Base-by-base conservation (phyloP, 257 asterid species). In the Jacaranda mimosifolia region DNA sequence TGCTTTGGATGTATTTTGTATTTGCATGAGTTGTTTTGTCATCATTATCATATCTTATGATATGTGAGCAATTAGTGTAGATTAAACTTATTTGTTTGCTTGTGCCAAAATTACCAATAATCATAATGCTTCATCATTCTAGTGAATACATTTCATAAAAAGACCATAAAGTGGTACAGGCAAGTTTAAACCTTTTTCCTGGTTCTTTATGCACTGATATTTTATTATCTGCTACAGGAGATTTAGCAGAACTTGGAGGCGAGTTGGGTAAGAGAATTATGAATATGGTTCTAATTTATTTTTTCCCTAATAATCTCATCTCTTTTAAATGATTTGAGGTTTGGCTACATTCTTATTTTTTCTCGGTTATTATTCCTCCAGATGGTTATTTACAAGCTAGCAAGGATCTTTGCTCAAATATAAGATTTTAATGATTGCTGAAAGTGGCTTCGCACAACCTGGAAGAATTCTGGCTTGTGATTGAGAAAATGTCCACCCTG, bases 371-470 rank as follows among this genome's bases (percentile, higher is more conserved):
- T 65, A 83, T 95, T 78, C 99, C 99, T 74, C 99, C 94, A 0
- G 97, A 89, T 82, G 97, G 97, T 81, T 95, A 93, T 87, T 86
- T 95, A 63, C 87, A 80, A 80, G 83, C 94, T 70, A 93, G 91
- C n/a, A 85, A 97, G 83, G 91, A 88, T 77, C 97, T 93, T 80
- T 95, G 99, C 92, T 82, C 97, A 90, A 91, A 80, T 91, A 86
- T 82, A 93, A 91, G 62, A 71, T 93, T 77, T 72, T 95, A 77
- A 95, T 93, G 99, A 95, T 93, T 82, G 99, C 98, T 82, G 99
- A 91, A 91, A 26, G 98, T 85, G 99, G 99, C 55, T 85, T 95
- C 78, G 98, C 96, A 70, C 96, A 98, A 39, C 90, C 99, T 17
- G 99, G 99, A 60, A 89, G 86, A 85, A 68, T 90, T 84, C 84